Conservation (phyloP, 352 stramenopile species). For the Phytophthora vignae region DNA sequence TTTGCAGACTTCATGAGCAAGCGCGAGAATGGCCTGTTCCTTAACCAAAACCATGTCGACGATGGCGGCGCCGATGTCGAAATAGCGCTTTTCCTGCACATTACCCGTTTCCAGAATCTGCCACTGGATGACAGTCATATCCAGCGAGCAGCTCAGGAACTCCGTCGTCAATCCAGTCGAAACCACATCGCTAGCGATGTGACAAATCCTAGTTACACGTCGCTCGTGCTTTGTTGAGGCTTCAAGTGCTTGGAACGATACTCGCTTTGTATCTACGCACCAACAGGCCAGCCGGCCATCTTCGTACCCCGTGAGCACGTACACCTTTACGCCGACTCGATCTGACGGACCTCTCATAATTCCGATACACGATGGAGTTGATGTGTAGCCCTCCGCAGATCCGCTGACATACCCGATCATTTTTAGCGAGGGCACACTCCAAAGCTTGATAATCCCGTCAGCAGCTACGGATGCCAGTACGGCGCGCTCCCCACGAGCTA, state of each 20-base stretch:
- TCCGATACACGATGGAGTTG: constrained; percentile 50
- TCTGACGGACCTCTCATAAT: constrained; percentile 18
- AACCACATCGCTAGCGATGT: constrained; percentile 12
- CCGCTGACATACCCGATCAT: constrained; percentile 54
- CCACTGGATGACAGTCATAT: constrained; percentile 78
- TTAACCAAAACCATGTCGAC: constrained; percentile 51
- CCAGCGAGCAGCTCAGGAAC: constrained; percentile 63
- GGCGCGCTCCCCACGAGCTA: neutral
- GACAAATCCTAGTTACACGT: constrained; percentile 45
- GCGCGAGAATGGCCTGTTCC: constrained; percentile 35
- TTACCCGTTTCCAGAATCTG: constrained; percentile 22
- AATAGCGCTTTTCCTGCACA: constrained; percentile 67
- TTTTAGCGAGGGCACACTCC: constrained; percentile 47
- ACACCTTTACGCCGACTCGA: neutral
- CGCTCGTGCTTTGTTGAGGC: constrained; percentile 52
- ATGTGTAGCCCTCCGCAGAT: constrained; percentile 30
- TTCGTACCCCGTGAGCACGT: constrained; percentile 57
- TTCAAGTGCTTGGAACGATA: constrained; percentile 36
- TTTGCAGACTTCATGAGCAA: constrained; percentile 53
- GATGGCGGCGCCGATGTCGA: constrained; percentile 63
- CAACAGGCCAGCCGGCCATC: constrained; percentile 62
- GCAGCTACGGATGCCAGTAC: constrained; percentile 54
- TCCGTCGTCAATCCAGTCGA: neutral
- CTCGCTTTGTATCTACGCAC: constrained; percentile 23
- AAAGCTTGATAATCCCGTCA: constrained; percentile 71